phyloP scores from a whole-genome alignment of 2,329 filamentous ascomycete genomes.

The Eutypa lata region DNA sequence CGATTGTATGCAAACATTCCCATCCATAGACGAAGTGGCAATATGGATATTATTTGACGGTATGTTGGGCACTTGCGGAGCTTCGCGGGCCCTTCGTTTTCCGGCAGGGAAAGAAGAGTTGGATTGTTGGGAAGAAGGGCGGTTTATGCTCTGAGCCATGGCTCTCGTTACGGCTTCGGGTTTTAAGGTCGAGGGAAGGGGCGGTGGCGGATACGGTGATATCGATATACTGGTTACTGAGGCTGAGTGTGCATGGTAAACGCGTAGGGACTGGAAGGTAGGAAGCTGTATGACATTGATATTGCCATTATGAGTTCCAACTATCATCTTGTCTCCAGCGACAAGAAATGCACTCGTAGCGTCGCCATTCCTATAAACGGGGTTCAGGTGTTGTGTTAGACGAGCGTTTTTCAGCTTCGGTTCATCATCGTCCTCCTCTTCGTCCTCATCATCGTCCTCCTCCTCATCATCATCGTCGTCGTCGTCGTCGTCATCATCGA shows the following conservation, averaged over 20 bases:
- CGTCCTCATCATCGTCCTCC: slow-evolving; percentile 64
- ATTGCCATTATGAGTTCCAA: slow-evolving; percentile 95
- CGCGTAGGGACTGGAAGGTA: slow-evolving; percentile 73
- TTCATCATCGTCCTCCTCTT: slow-evolving; percentile 88
- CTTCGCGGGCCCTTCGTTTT: slow-evolving; percentile 34
- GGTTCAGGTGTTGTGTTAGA: slow-evolving; percentile 73
- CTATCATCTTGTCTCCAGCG: slow-evolving; percentile 94
- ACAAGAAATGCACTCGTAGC: slow-evolving; percentile 88
- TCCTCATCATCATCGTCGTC: slow-evolving; percentile 47
- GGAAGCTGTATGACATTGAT: slow-evolving; percentile 85
- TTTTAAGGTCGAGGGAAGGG: slow-evolving; percentile 44
- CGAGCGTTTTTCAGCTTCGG: slow-evolving; percentile 91
- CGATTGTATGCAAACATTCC: slow-evolving; percentile 89
- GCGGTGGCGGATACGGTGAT: slow-evolving; percentile 75
- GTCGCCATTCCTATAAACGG: slow-evolving; percentile 91
- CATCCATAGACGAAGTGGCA: slow-evolving; percentile 90
- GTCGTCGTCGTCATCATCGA: slow-evolving; percentile 36
- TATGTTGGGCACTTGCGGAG: slow-evolving; percentile 61
- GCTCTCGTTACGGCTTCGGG: slow-evolving; percentile 37
- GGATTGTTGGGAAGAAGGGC: slow-evolving; percentile 36
- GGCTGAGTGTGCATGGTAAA: slow-evolving; percentile 89
- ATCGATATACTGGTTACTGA: slow-evolving; percentile 88
- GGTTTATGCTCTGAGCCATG: slow-evolving; percentile 31
- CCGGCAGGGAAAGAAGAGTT: slow-evolving; percentile 42
- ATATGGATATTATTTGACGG: slow-evolving; percentile 92